phyloP scores from a whole-genome alignment of 2,329 filamentous ascomycete species.

The Chrysoporthe puriensis region DNA sequence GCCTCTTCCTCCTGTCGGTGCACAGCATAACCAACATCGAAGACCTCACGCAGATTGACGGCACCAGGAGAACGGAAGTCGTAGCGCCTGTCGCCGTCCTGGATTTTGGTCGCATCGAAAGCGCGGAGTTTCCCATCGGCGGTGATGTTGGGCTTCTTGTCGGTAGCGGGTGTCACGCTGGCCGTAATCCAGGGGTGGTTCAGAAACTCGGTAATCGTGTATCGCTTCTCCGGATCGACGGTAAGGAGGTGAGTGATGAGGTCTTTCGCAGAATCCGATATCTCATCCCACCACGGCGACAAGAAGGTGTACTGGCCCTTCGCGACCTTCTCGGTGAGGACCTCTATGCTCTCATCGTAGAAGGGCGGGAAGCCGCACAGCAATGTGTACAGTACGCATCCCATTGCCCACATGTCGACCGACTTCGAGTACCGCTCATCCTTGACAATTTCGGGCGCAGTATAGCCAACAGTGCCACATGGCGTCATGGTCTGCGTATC shows the following conservation, averaged over 20 bases:
- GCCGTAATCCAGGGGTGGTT: constrained; percentile 91
- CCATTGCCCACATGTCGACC: constrained; percentile 98
- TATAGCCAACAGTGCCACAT: constrained; percentile 98
- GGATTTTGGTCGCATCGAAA: constrained; percentile 59
- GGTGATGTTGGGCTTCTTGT: constrained; percentile 52
- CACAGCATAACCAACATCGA: constrained; percentile 97
- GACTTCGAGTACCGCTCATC: constrained; percentile 98
- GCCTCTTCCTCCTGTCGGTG: constrained; percentile 95
- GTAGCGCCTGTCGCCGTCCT: constrained; percentile 68
- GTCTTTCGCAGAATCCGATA: constrained; percentile 92
- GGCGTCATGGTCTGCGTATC: constrained; percentile 98
- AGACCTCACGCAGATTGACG: constrained; percentile 94
- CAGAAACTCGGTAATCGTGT: constrained; percentile 90
- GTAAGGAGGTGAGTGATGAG: constrained; percentile 91
- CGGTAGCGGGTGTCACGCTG: constrained; percentile 61
- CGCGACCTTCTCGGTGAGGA: constrained; percentile 96
- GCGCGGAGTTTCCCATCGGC: constrained; percentile 54
- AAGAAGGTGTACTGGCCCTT: constrained; percentile 96
- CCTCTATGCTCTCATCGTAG: constrained; percentile 97
- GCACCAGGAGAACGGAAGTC: constrained; percentile 96
- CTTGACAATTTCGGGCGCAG: constrained; percentile 97
- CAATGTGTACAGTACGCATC: constrained; percentile 94
- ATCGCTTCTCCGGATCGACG: constrained; percentile 93
- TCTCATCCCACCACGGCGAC: constrained; percentile 99
- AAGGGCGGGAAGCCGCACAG: constrained; percentile 98